Evolutionary conservation across 2,329 filamentous ascomycete genomes (phyloP).

Genomic region (Pseudocercospora macadamiae): DNA sequence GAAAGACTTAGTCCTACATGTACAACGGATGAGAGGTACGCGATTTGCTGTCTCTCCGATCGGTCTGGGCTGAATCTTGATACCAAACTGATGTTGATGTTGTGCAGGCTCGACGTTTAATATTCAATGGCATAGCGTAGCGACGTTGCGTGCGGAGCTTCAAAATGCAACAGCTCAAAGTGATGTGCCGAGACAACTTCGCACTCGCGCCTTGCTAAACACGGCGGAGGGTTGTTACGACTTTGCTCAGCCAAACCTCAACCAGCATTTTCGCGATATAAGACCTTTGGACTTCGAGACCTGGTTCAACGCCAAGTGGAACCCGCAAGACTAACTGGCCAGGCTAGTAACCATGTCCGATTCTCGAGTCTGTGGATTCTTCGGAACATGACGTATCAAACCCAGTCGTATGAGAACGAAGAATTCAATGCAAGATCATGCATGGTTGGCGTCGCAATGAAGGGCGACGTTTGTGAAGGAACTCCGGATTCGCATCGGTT

Average conservation of each 20-base stretch:
- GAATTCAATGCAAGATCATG: too few species aligned
- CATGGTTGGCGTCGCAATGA: too few species aligned
- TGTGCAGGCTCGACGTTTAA: constrained; percentile 2
- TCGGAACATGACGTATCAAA: too few species aligned
- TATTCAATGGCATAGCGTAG: constrained; percentile 50
- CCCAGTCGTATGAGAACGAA: too few species aligned
- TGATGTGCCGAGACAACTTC: constrained; percentile 42
- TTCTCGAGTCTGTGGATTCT: too few species aligned
- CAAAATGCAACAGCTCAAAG: constrained; percentile 42
- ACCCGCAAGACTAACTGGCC: constrained; percentile 1
- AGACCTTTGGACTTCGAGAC: constrained; percentile 40
- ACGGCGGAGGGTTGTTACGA: constrained; percentile 71
- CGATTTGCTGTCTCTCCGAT: background rate
- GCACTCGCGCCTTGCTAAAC: constrained; percentile 64
- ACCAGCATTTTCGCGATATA: constrained; percentile 48
- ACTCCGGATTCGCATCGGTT: too few species aligned
- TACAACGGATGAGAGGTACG: constrained; percentile 49
- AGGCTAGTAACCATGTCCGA: too few species aligned
- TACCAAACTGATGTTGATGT: background rate
- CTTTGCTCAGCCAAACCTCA: constrained; percentile 64
- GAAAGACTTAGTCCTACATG: constrained; percentile 61
- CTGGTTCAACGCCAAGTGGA: constrained; percentile 42
- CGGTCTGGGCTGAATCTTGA: background rate
- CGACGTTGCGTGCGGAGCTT: constrained; percentile 55
- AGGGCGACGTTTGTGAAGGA: too few species aligned